Conservation (phyloP, 371 early-diverging fungal genomes). For the Mortierella sp. region DNA sequence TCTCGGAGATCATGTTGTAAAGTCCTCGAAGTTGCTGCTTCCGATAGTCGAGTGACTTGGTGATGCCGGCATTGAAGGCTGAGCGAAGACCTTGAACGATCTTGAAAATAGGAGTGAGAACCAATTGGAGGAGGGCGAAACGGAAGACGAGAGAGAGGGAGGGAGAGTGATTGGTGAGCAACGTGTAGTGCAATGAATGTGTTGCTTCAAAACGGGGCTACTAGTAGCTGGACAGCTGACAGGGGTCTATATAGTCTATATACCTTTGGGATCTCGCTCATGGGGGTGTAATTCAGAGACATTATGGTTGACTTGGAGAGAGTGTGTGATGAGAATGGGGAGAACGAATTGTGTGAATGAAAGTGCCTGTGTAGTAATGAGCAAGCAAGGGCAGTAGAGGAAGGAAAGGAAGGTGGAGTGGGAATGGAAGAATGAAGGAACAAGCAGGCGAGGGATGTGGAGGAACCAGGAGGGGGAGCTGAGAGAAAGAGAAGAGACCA, state of each 20-base stretch:
- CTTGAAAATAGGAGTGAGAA: slow-evolving; percentile 17
- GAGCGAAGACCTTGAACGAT: slow-evolving; percentile 63
- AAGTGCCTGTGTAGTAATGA: slow-evolving; percentile 12
- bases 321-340: not conserved
- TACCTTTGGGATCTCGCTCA: slow-evolving; percentile 42
- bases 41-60: slow-evolving; percentile 70
- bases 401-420: not conserved
- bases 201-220: not conserved
- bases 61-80: slow-evolving; percentile 66
- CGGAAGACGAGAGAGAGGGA: not conserved
- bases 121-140: not conserved
- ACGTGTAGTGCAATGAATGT: no score
- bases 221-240: no score
- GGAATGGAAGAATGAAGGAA: not conserved
- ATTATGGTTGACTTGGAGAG: slow-evolving; percentile 8
- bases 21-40: slow-evolving; percentile 80
- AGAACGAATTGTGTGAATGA: not conserved
- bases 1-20: slow-evolving; percentile 72
- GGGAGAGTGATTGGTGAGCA: no score
- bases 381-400: slow-evolving; percentile 4
- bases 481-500: slow-evolving; percentile 2
- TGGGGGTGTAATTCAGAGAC: slow-evolving; percentile 29
- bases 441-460: no score
- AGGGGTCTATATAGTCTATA: no score
- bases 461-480: not conserved